Base-by-base conservation (phyloP, 805 yeast species). In the Starmerella floricola region DNA sequence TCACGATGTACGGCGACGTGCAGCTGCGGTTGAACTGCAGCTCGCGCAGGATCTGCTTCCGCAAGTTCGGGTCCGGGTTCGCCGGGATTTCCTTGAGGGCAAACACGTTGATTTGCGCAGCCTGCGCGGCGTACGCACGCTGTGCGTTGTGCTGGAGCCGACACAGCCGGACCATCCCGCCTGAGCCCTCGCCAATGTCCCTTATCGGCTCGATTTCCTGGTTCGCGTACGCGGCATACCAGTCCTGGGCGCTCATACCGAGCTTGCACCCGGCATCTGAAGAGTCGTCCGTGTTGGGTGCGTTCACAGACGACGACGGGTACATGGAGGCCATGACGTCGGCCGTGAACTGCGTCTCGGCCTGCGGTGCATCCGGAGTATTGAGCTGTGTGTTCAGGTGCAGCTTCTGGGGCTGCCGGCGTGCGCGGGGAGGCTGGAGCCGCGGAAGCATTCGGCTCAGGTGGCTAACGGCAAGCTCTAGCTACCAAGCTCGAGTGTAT, bases 131-230 rank as follows among this genome's bases (percentile, higher is more conserved):
- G 18, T 38, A 32, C 20, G 38, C 38, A 21, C 23, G 31, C 43
- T 64, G 66, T 13, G 19, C 38, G 19, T 13, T 18, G 37, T 6
- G 32, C 29, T 29, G 15, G 40, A 88, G 65, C 44, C 65, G 65
- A 60, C 97, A 88, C 57, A 84, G 78, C 17, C 79, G 71, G 10
- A 88, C 98, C 10, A 83, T 71, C 0, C 97, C 98, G 13, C 95
- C 94, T 28, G 84, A 79, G 15, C 98, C 98, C 64, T 91, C 97
- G 16, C 98, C 98, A 18, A 88, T 61, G 23, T 74, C 69, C 17
- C 76, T 77, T 30, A 87, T 49, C 41, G 83, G 85, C 6, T 72
- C 65, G 29, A 91, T 82, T 34, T 75, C 45, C 15, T 30, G 28
- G 36, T 29, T 27, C 19, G 37, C 15, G 36, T 34, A 46, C 26